A percentile compares a stretch with the other conserved stretches of the same genome.
Conservation (phyloP, 805 yeast genomes). For the Wickerhamiella hasegawae region DNA sequence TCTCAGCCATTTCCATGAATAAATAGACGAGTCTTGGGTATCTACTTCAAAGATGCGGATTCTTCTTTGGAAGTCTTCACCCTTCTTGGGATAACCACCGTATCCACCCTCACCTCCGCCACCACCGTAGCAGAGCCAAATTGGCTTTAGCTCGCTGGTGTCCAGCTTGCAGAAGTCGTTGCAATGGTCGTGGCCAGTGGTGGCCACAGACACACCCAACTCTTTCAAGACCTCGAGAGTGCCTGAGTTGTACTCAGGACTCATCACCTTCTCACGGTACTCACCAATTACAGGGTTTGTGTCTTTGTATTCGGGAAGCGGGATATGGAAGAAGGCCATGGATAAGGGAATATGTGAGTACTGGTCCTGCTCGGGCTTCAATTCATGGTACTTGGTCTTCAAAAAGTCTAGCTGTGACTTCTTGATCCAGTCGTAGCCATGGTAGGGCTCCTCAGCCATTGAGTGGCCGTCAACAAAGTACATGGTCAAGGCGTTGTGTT, state of each 20-base stretch:
- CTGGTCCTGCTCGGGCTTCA: slow-evolving; percentile 19
- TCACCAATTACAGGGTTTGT: slow-evolving; percentile 33
- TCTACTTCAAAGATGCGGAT: slow-evolving; percentile 58
- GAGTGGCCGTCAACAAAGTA: slow-evolving; percentile 76
- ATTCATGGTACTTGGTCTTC: slow-evolving; percentile 21
- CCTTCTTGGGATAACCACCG: slow-evolving; percentile 46
- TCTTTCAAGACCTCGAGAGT: slow-evolving; percentile 41
- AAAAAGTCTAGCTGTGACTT: slow-evolving; percentile 47
- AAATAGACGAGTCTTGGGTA: slow-evolving; percentile 29
- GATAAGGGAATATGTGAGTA: slow-evolving; percentile 36
- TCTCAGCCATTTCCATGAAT: slow-evolving; percentile 62
- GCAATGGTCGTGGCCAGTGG: slow-evolving; percentile 92
- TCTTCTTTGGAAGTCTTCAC: slow-evolving; percentile 68
- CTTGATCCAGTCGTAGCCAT: slow-evolving; percentile 77
- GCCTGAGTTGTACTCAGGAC: slow-evolving; percentile 57
- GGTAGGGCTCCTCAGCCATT: slow-evolving; percentile 28
- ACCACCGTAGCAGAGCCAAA: slow-evolving; percentile 93
- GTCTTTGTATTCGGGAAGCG: slow-evolving; percentile 68
- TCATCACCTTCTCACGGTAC: slow-evolving; percentile 58
- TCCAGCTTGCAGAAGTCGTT: slow-evolving; percentile 73
- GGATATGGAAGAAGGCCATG: slow-evolving; percentile 92
- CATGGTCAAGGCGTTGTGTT: slow-evolving; percentile 36
- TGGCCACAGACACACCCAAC: slow-evolving; percentile 57
- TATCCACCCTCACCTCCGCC: slow-evolving; percentile 92
- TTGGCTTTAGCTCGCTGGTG: slow-evolving; percentile 20